Percentiles rank a stretch among this genome's conserved stretches.
Evolutionary conservation across 2,329 filamentous ascomycete genomes (phyloP).

Genomic region (Pseudogymnoascus sp.): DNA sequence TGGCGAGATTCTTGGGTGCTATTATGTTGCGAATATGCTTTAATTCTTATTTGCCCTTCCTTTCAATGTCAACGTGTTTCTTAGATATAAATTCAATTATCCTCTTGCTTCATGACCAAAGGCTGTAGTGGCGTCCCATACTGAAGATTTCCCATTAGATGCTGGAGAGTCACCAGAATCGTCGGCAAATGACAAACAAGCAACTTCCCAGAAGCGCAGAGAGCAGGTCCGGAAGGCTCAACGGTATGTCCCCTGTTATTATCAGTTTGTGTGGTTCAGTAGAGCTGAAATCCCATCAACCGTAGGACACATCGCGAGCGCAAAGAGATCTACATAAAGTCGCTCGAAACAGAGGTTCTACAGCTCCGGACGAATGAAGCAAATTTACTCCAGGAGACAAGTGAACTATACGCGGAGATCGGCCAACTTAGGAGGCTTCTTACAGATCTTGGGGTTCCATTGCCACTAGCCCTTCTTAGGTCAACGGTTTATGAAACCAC

Average conservation of each 20-base stretch:
- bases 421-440: conserved; percentile 14
- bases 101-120: background rate
- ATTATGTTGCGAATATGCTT: background rate
- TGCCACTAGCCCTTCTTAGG: background rate
- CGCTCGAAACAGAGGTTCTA: conserved; percentile 22
- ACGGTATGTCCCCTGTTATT: background rate
- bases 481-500: conserved; percentile 8
- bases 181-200: background rate
- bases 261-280: background rate
- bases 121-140: background rate
- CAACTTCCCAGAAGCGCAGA: background rate
- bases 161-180: too few species aligned
- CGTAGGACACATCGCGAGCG: conserved; percentile 25
- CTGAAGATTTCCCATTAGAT: background rate
- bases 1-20: background rate
- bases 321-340: conserved; percentile 25
- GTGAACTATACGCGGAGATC: conserved; percentile 16
- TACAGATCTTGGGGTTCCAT: background rate
- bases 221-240: background rate
- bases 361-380: conserved; percentile 17
- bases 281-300: background rate
- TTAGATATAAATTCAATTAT: background rate
- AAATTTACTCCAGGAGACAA: conserved; percentile 15
- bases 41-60: background rate
- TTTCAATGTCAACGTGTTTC: background rate